Evolutionary conservation across 805 yeast species (phyloP).

Genomic region (Kodamaea leandrae): DNA sequence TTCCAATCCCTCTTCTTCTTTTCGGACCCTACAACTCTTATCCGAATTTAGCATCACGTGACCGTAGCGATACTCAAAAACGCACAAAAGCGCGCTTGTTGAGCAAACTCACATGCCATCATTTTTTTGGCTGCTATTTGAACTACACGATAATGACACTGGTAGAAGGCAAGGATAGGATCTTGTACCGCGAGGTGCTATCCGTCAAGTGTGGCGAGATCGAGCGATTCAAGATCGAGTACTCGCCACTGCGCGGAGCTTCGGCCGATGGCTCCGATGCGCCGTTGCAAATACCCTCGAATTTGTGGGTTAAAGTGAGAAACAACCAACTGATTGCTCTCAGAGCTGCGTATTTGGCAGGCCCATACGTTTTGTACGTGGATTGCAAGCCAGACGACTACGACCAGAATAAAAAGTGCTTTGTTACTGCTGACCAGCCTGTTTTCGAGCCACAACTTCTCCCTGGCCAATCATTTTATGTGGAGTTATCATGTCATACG

Average conservation of each 20-base stretch:
- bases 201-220: slow-evolving; percentile 59
- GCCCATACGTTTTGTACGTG: slow-evolving; percentile 83
- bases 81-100: too few relatives aligned
- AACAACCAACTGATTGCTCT: slow-evolving; percentile 71
- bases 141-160: slow-evolving; percentile 1
- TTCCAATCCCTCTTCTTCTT: too few relatives aligned
- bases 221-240: slow-evolving; percentile 53
- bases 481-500: slow-evolving; percentile 64
- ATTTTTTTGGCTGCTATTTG: slow-evolving; percentile 2
- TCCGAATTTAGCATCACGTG: too few relatives aligned
- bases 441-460: slow-evolving; percentile 65
- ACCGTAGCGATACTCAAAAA: too few relatives aligned
- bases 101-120: not conserved
- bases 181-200: slow-evolving; percentile 36
- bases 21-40: too few relatives aligned
- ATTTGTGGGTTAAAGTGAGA: slow-evolving; percentile 55
- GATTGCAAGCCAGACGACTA: slow-evolving; percentile 74
- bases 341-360: slow-evolving; percentile 82
- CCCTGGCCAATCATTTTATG: slow-evolving; percentile 62
- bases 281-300: slow-evolving; percentile 16
- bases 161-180: slow-evolving; percentile 3
- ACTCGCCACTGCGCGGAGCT: slow-evolving; percentile 35
- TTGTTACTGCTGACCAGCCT: slow-evolving; percentile 78
- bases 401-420: slow-evolving; percentile 48
- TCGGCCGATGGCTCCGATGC: not conserved